These are phyloP conservation scores for Yamadazyma buinensis DNA, from an alignment of 1,139 yeast species.

Conservation along the genomic window DNA sequence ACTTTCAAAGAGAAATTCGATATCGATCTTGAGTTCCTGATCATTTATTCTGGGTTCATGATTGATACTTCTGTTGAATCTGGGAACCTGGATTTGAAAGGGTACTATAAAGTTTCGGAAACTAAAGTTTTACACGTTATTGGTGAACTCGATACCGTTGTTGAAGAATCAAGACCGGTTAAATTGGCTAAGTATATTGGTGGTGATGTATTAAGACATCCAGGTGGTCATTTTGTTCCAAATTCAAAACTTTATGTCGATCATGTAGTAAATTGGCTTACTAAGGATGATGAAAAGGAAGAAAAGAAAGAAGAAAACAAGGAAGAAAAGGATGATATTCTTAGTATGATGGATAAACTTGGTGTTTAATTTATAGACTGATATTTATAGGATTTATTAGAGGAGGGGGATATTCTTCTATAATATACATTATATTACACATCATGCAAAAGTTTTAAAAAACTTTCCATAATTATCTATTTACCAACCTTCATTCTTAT, in stretches of 20 bases:
- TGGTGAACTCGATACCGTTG: conserved; percentile 88
- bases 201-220: conserved; percentile 53
- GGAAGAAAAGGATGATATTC: conserved; percentile 30
- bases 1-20: conserved; percentile 28
- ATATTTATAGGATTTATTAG: not conserved
- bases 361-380: conserved; percentile 13
- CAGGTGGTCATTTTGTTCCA: conserved; percentile 88
- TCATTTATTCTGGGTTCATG: conserved; percentile 76
- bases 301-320: conserved; percentile 11
- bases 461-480: not conserved
- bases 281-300: conserved; percentile 12
- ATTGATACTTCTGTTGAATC: conserved; percentile 45
- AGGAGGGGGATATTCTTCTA: not conserved
- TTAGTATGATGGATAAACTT: conserved; percentile 36
- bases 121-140: conserved; percentile 63
- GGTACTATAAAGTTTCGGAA: conserved; percentile 31
- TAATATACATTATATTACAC: conserved; percentile 6
- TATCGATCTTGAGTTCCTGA: conserved; percentile 52
- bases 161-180: conserved; percentile 67
- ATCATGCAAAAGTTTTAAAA: too few relatives aligned
- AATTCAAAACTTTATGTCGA: conserved; percentile 59
- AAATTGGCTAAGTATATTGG: conserved; percentile 47
- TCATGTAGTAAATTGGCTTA: conserved; percentile 57
- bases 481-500: too few relatives aligned
- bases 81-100: conserved; percentile 22